Conservation (phyloP, 1,284 basidiomycete species). For the Termitomyces sp. region DNA sequence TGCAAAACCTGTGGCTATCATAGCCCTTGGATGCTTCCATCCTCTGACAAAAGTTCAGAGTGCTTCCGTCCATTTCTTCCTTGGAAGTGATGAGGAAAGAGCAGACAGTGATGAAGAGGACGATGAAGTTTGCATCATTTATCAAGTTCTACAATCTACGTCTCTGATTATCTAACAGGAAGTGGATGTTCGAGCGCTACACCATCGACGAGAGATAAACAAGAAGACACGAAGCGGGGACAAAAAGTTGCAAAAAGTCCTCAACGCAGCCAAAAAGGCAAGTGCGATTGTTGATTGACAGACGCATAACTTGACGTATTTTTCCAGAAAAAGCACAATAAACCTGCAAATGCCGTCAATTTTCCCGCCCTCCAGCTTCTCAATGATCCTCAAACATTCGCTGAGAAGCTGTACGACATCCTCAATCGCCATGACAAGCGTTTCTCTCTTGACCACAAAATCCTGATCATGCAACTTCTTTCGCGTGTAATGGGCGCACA, state of each 20-base stretch:
- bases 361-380: conserved; percentile 93
- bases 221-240: conserved; percentile 82
- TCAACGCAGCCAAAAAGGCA: conserved; percentile 70
- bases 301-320: conserved; percentile 4
- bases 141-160: conserved; percentile 3
- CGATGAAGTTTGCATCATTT: conserved; percentile 46
- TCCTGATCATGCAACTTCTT: conserved; percentile 95
- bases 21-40: conserved; percentile 91
- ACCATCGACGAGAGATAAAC: conserved; percentile 83
- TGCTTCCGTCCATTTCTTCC: conserved; percentile 96
- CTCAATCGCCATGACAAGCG: conserved; percentile 87
- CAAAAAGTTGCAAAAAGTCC: conserved; percentile 69
- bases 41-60: conserved; percentile 93
- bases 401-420: conserved; percentile 90
- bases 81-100: conserved; percentile 74
- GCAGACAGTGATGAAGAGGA: conserved; percentile 71
- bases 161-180: conserved; percentile 35
- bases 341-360: conserved; percentile 55
- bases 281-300: conserved; percentile 11
- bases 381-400: conserved; percentile 94
- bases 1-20: conserved; percentile 89
- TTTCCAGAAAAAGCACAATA: conserved; percentile 57
- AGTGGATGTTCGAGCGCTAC: conserved; percentile 66
- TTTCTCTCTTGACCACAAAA: conserved; percentile 94
- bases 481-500: conserved; percentile 93